Evolutionary conservation across 176 grass and related monocot species (phyloP).

Genomic region (Bolboschoenus planiculmis): DNA sequence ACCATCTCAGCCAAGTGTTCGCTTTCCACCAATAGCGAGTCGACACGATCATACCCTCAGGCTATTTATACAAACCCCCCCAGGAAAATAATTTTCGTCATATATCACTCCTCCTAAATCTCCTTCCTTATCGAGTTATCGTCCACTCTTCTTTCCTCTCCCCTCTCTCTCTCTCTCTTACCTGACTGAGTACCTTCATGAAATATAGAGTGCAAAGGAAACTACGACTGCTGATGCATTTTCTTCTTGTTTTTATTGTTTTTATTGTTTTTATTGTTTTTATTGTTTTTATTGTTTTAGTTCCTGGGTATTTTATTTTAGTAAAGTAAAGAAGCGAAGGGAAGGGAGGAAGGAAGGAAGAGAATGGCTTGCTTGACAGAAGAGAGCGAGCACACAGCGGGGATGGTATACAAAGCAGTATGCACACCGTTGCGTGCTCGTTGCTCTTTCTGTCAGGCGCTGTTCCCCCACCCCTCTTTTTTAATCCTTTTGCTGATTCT

Average conservation of each 20-base stretch:
- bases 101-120: neutral
- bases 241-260: neutral
- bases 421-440: constrained; percentile 20
- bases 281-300: neutral
- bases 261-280: neutral
- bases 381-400: constrained; percentile 27
- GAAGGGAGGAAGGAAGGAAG: neutral
- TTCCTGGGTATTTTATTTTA: neutral
- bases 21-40: neutral
- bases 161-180: neutral
- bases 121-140: too few species aligned
- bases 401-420: constrained; percentile 10
- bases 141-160: neutral
- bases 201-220: neutral
- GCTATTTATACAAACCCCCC: neutral
- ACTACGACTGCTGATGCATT: too few species aligned
- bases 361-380: constrained; percentile 14
- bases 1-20: neutral
- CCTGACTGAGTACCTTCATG: too few species aligned
- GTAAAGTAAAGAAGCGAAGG: neutral
- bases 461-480: neutral
- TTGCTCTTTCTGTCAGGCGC: constrained; percentile 21
- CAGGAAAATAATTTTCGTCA: neutral
- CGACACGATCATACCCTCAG: neutral
- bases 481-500: neutral